Percentiles rank a stretch among this genome's conserved stretches.
phyloP scores from a whole-genome alignment of 192 early-diverging fungal species.

The Thoreauomyces humboldtii region DNA sequence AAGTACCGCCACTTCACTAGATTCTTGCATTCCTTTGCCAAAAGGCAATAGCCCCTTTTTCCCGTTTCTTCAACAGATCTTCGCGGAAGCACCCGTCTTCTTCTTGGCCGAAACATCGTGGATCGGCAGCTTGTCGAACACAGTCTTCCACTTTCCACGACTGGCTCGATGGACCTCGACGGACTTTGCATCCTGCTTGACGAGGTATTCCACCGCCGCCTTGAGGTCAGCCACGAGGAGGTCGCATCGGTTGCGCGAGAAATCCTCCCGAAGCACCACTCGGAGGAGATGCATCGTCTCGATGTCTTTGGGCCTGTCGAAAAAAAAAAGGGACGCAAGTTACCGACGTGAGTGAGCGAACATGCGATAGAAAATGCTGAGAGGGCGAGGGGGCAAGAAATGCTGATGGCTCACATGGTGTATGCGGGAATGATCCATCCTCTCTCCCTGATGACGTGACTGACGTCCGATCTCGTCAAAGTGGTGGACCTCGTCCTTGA shows the following conservation, averaged over 20 bases:
- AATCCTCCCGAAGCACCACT: conserved; percentile 19
- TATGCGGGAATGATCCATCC: conserved; percentile 27
- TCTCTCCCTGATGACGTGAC: conserved; percentile 10
- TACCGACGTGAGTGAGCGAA: too few species aligned
- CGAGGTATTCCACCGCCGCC: conserved; percentile 6
- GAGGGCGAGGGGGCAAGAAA: too few species aligned
- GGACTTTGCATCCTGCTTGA: conserved; percentile 2
- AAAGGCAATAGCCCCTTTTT: too few species aligned
- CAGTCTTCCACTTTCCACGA: not conserved
- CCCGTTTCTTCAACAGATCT: conserved; percentile 12
- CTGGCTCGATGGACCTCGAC: not conserved
- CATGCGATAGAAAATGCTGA: too few species aligned
- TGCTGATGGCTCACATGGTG: conserved; percentile 24
- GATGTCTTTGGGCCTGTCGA: not conserved
- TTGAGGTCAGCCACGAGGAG: conserved; percentile 15
- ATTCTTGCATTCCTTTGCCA: too few species aligned
- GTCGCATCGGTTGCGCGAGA: conserved; percentile 17
- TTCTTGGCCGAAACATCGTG: not conserved
- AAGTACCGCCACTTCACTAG: too few species aligned
- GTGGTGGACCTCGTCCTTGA: conserved; percentile 29
- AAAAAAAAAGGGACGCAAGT: too few species aligned
- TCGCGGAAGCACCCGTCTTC: not conserved
- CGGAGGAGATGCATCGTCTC: conserved; percentile 17
- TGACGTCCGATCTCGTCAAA: conserved; percentile 19
- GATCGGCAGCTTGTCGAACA: conserved; percentile 14